Evolutionary conservation across 192 early-diverging fungal genomes (phyloP).

Genomic region (Coemansia sp.): DNA sequence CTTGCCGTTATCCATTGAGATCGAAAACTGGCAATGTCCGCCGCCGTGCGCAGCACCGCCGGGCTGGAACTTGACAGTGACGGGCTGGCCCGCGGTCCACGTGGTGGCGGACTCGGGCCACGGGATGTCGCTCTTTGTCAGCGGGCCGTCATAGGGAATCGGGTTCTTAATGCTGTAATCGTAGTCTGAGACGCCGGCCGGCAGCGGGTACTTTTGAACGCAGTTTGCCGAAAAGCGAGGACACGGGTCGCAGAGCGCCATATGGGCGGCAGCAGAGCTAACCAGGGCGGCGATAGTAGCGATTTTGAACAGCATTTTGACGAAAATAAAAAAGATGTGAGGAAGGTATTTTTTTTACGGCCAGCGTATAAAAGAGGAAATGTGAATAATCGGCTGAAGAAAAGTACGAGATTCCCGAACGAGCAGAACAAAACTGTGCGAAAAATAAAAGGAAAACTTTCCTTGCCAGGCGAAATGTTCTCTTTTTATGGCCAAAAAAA

Average conservation of each 20-base stretch:
- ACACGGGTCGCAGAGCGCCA: neutral
- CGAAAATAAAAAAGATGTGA: neutral
- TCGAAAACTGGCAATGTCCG: constrained; percentile 58
- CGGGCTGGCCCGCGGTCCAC: constrained; percentile 35
- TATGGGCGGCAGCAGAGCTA: neutral
- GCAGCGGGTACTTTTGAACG: neutral
- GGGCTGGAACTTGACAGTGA: constrained; percentile 32
- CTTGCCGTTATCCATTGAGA: constrained; percentile 47
- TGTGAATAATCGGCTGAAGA: too few species aligned
- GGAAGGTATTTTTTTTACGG: too few species aligned
- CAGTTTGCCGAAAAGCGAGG: neutral
- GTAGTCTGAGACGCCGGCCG: neutral
- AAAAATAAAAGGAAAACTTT: too few species aligned
- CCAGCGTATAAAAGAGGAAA: neutral
- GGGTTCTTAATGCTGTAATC: neutral
- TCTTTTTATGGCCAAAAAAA: too few species aligned
- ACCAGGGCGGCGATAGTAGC: neutral
- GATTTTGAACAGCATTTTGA: neutral
- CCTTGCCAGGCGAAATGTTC: too few species aligned
- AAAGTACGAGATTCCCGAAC: too few species aligned
- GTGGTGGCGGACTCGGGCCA: constrained; percentile 13
- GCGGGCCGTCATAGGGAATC: neutral
- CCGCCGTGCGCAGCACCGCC: constrained; percentile 45
- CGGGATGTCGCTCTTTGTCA: neutral
- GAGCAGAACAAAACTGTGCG: too few species aligned